Percentiles rank a stretch among this genome's conserved stretches.
Evolutionary conservation across 805 yeast genomes (phyloP).

Genomic region (Candida gorgasii): DNA sequence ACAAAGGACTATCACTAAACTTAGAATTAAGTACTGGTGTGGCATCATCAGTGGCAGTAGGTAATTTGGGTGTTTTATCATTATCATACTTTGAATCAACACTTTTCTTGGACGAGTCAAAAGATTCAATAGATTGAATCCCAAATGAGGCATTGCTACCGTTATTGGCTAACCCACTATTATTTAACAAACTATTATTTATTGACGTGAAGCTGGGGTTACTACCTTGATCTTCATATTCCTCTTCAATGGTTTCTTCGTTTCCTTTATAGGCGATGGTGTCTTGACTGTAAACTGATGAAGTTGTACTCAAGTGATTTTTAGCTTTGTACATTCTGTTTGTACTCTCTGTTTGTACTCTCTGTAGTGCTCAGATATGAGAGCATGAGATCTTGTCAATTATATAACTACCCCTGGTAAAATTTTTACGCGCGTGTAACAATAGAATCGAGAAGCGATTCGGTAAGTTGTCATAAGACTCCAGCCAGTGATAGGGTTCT

Average conservation of each 20-base stretch:
- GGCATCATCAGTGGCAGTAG: constrained; percentile 22
- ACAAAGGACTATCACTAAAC: constrained; percentile 7
- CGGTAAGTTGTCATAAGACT: no score
- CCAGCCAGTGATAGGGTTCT: no score
- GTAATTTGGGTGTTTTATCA: constrained; percentile 35
- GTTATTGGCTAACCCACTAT: constrained; percentile 28
- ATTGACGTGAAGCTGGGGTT: constrained; percentile 36
- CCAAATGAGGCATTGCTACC: constrained; percentile 13
- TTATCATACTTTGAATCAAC: constrained; percentile 20
- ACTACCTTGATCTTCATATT: constrained; percentile 5
- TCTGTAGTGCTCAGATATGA: no score
- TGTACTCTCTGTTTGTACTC: no score
- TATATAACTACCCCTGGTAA: constrained; percentile 1
- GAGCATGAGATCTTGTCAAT: neutral
- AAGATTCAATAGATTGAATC: constrained; percentile 7
- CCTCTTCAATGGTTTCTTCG: constrained; percentile 11
- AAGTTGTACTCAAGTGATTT: constrained; percentile 32
- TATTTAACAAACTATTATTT: constrained; percentile 30
- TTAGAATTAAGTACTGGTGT: constrained; percentile 26
- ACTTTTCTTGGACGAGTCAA: neutral
- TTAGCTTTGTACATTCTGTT: constrained; percentile 2
- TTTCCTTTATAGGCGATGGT: constrained; percentile 11
- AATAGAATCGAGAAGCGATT: neutral
- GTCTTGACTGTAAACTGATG: constrained; percentile 35
- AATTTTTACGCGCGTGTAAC: neutral